These are phyloP conservation scores for Elongisporangium undulatum DNA, from an alignment of 352 stramenopile species.

Conservation along the genomic window DNA sequence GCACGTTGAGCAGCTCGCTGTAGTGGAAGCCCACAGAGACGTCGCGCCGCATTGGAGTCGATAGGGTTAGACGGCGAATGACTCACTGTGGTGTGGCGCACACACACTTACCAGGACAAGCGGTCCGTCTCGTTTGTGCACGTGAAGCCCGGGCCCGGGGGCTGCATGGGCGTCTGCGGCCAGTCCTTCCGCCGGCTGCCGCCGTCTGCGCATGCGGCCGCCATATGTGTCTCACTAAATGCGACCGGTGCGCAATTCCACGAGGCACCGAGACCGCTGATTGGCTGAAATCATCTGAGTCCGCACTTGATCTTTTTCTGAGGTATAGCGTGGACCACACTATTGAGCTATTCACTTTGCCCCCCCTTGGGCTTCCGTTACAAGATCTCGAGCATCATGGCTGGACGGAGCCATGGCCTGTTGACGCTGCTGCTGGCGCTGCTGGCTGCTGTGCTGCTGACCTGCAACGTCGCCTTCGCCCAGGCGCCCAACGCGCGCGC, in stretches of 20 bases:
- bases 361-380: not conserved
- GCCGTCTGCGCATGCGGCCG: not conserved
- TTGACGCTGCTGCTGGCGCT: conserved; percentile 20
- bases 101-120: conserved; percentile 13
- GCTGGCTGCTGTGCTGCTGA: conserved; percentile 23
- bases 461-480: conserved; percentile 8
- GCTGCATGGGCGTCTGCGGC: not conserved
- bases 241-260: not conserved
- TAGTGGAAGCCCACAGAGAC: not conserved
- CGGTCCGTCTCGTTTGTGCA: conserved; percentile 6
- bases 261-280: not conserved
- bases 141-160: not conserved
- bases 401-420: not conserved
- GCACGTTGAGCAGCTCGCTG: not conserved
- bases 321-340: not conserved
- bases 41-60: not conserved
- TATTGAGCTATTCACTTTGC: not conserved
- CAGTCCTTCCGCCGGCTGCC: not conserved
- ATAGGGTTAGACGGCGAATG: not conserved
- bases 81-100: not conserved
- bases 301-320: not conserved
- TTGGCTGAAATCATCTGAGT: not conserved
- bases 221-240: not conserved
- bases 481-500: conserved; percentile 41
- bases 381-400: not conserved